Evolutionary conservation across 345 rosid species (phyloP).

Genomic region (Fremontodendron californicum): DNA sequence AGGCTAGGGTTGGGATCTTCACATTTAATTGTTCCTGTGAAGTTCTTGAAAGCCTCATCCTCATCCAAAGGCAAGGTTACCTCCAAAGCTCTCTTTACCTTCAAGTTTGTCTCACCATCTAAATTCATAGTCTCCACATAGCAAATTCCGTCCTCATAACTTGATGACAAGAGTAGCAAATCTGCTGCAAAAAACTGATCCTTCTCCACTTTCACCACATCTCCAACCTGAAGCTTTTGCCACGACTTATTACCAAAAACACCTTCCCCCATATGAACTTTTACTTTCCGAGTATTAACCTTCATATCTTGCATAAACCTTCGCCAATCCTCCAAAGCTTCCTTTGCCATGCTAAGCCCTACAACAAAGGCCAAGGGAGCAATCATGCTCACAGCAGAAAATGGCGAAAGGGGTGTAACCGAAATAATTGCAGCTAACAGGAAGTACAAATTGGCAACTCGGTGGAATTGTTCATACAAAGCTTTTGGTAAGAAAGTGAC

Average conservation of each 20-base stretch:
- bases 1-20: slow-evolving; percentile 96
- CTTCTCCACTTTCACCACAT: slow-evolving; percentile 81
- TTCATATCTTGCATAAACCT: slow-evolving; percentile 90
- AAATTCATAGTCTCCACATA: slow-evolving; percentile 99
- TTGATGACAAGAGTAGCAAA: slow-evolving; percentile 75
- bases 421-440: slow-evolving; percentile 78
- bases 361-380: slow-evolving; percentile 85
- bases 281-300: slow-evolving; percentile 73
- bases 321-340: slow-evolving; percentile 93
- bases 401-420: slow-evolving; percentile 73
- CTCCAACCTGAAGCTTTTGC: slow-evolving; percentile 79
- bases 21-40: slow-evolving; percentile 60
- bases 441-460: slow-evolving; percentile 95
- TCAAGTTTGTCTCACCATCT: slow-evolving; percentile 96
- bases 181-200: slow-evolving; percentile 95
- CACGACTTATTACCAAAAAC: slow-evolving; percentile 54
- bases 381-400: slow-evolving; percentile 84
- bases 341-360: slow-evolving; percentile 93
- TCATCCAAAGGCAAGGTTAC: slow-evolving; percentile 58
- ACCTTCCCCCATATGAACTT: slow-evolving; percentile 58
- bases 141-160: slow-evolving; percentile 94
- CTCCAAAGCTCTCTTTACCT: slow-evolving; percentile 81
- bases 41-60: slow-evolving; percentile 58
- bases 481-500: slow-evolving; percentile 83
- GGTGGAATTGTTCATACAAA: slow-evolving; percentile 84